These are phyloP conservation scores for Rutstroemia sp. DNA, from an alignment of 2,329 filamentous ascomycete species.

Conservation along the genomic window DNA sequence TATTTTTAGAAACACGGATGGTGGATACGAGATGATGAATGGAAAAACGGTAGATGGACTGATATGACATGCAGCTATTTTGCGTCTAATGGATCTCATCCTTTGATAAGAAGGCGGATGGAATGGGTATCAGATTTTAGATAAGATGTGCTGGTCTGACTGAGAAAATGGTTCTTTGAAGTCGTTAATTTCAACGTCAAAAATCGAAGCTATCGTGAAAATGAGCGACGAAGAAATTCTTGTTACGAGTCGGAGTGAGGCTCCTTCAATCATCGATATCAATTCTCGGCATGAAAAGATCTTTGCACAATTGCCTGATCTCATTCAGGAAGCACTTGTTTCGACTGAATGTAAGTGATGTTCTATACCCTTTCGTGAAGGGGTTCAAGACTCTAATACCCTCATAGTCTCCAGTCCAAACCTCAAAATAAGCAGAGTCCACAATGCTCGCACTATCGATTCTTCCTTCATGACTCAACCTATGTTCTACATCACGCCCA, in stretches of 20 bases:
- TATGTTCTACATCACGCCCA: slow-evolving; percentile 20
- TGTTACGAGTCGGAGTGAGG: slow-evolving; percentile 21
- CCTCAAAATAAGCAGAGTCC: slow-evolving; percentile 19
- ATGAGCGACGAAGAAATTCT: slow-evolving; percentile 14
- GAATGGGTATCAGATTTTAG: too few species aligned
- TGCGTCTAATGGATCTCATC: too few species aligned
- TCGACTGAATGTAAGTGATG: slow-evolving; percentile 22
- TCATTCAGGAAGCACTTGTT: slow-evolving; percentile 25
- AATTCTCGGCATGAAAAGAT: slow-evolving; percentile 19
- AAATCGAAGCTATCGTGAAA: not conserved
- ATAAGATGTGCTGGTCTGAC: too few species aligned
- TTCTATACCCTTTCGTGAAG: too few species aligned
- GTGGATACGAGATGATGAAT: not conserved
- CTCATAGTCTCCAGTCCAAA: slow-evolving; percentile 21
- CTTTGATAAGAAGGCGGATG: too few species aligned
- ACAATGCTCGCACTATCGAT: slow-evolving; percentile 12
- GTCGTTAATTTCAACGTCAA: too few species aligned
- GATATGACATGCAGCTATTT: not conserved
- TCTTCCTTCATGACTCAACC: slow-evolving; percentile 17
- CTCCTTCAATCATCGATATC: slow-evolving; percentile 24
- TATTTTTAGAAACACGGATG: not conserved
- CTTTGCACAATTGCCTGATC: slow-evolving; percentile 23
- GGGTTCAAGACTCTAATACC: not conserved
- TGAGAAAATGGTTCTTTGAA: too few species aligned
- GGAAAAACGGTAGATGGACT: not conserved